Conservation (phyloP, 345 rosid genomes). For the Crucihimalaya himalaica region DNA sequence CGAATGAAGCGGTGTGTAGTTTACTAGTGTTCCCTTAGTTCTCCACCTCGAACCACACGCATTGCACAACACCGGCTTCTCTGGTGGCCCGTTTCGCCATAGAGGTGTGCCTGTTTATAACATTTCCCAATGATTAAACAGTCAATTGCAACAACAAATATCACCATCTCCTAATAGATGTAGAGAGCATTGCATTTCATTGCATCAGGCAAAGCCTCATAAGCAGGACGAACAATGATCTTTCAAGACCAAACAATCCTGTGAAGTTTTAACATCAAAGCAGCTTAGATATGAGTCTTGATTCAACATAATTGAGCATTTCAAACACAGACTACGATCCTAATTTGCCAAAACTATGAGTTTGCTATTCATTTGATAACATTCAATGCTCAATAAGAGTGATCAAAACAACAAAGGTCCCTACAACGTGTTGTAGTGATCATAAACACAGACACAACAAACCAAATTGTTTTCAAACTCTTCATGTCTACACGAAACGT, state of each 20-base stretch:
- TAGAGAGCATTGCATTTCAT: not conserved
- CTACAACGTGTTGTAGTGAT: constrained; percentile 18
- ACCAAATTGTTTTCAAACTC: constrained; percentile 11
- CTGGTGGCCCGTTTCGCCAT: constrained; percentile 68
- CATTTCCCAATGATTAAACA: constrained; percentile 19
- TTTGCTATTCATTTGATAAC: constrained; percentile 11
- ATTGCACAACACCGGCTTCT: constrained; percentile 73
- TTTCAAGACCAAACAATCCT: constrained; percentile 4
- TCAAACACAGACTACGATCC: constrained; percentile 7
- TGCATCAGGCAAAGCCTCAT: constrained; percentile 3
- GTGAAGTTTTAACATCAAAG: not conserved
- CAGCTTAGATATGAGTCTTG: not conserved
- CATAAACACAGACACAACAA: constrained; percentile 24
- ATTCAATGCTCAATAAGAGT: constrained; percentile 28
- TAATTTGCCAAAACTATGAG: not conserved
- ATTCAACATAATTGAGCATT: constrained; percentile 16
- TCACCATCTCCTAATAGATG: not conserved
- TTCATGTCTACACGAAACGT: constrained; percentile 20
- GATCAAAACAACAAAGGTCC: constrained; percentile 28
- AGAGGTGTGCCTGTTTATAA: constrained; percentile 56
- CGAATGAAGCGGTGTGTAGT: constrained; percentile 58
- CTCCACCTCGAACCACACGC: constrained; percentile 77
- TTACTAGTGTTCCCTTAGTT: constrained; percentile 46
- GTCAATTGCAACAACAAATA: constrained; percentile 19
- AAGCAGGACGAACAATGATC: constrained; percentile 19